phyloP scores from a whole-genome alignment of 805 yeast genomes.

The Spencermartinsiella europaea region DNA sequence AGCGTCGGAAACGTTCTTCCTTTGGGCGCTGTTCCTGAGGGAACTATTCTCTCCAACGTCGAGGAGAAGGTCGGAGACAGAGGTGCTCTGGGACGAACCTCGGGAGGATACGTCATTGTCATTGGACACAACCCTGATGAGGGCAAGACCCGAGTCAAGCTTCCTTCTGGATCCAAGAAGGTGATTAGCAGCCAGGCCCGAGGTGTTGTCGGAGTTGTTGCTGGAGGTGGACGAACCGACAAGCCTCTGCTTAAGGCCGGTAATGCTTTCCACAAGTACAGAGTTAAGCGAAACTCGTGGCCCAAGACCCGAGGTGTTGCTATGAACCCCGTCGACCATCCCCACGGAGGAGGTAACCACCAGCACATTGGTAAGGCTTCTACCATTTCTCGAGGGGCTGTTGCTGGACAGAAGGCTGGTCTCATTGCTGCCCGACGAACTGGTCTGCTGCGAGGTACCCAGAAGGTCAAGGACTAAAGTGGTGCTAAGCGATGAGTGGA shows the following conservation, averaged over 20 bases:
- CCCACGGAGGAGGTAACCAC: constrained; percentile 99
- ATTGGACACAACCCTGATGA: constrained; percentile 99
- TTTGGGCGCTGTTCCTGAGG: constrained; percentile 96
- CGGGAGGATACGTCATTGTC: constrained; percentile 98
- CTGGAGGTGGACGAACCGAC: constrained; percentile 99
- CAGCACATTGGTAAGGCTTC: constrained; percentile 99
- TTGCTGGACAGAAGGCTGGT: constrained; percentile 99
- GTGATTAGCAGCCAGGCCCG: constrained; percentile 91
- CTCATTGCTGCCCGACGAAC: constrained; percentile 99
- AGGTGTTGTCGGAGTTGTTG: constrained; percentile 99
- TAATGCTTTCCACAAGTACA: constrained; percentile 99
- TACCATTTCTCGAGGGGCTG: constrained; percentile 98
- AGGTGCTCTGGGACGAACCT: constrained; percentile 99
- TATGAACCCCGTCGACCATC: constrained; percentile 99
- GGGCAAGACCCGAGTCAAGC: constrained; percentile 98
- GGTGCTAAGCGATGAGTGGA: too few species aligned
- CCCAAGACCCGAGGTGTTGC: constrained; percentile 99
- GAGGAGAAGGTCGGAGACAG: constrained; percentile 99
- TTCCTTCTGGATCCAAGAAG: constrained; percentile 99
- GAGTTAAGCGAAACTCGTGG: constrained; percentile 99
- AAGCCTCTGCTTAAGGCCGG: constrained; percentile 99
- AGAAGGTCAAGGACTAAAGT: constrained; percentile 74
- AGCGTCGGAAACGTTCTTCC: constrained; percentile 94
- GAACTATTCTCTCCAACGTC: constrained; percentile 97
- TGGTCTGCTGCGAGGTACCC: constrained; percentile 99